Conservation (phyloP, 257 asterid genomes). For the Petrea volubilis region DNA sequence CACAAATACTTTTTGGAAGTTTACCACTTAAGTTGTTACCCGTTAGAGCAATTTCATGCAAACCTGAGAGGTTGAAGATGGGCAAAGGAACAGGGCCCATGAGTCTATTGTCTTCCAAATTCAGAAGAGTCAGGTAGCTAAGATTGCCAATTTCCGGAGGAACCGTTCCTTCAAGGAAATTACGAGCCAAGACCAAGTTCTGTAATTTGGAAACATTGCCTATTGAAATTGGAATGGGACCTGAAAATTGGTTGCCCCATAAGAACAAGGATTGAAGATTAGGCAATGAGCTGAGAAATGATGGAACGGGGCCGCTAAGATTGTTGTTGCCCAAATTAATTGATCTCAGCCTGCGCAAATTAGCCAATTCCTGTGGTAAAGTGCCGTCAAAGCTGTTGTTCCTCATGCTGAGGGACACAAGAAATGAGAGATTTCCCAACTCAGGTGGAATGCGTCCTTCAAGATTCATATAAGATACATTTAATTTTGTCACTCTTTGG, state of each 20-base stretch:
- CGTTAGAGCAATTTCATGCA: conserved; percentile 13
- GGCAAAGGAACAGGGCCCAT: conserved; percentile 20
- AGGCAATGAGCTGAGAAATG: conserved; percentile 13
- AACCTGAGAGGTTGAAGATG: conserved; percentile 24
- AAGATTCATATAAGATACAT: too few species aligned
- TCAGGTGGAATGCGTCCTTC: too few species aligned
- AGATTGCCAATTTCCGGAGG: conserved; percentile 22
- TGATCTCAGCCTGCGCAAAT: conserved; percentile 10
- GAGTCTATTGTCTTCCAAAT: conserved; percentile 19
- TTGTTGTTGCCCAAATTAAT: conserved; percentile 20
- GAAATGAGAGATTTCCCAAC: too few species aligned
- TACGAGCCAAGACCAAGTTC: not conserved
- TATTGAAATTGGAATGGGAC: too few species aligned
- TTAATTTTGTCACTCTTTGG: too few species aligned
- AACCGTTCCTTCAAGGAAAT: conserved; percentile 6
- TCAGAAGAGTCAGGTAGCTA: not conserved
- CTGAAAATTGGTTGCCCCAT: too few species aligned
- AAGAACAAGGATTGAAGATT: conserved; percentile 22
- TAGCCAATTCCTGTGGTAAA: too few species aligned
- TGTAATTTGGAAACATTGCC: not conserved
- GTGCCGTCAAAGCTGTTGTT: too few species aligned
- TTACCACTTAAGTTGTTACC: conserved; percentile 16
- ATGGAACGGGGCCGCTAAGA: conserved; percentile 30
- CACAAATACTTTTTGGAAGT: conserved; percentile 25
- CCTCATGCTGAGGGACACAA: too few species aligned